Evolutionary conservation across 768 basidiomycete genomes (phyloP).

Genomic region (Mycena vitilis): DNA sequence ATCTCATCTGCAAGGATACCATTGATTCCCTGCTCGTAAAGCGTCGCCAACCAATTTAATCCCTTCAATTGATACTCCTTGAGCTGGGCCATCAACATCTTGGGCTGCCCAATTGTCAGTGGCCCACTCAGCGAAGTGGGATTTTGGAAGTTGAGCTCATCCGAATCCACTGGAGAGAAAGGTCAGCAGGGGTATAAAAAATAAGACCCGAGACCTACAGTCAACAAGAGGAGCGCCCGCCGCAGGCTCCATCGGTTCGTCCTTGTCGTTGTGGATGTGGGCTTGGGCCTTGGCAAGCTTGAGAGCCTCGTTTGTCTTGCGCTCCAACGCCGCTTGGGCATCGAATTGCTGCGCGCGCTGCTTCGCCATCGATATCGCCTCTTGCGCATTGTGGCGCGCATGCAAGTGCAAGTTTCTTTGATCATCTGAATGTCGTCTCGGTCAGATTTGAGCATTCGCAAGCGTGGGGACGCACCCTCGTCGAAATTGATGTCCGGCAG

Average conservation of each 20-base stretch:
- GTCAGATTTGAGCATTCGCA: slow-evolving; percentile 15
- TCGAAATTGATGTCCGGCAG: slow-evolving; percentile 91
- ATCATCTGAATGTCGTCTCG: slow-evolving; percentile 69
- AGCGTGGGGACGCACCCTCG: slow-evolving; percentile 69
- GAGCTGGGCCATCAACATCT: slow-evolving; percentile 95
- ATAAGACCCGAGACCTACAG: slow-evolving; percentile 57
- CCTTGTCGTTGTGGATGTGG: slow-evolving; percentile 59
- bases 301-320: slow-evolving; percentile 83
- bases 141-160: slow-evolving; percentile 99
- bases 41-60: slow-evolving; percentile 95
- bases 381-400: slow-evolving; percentile 90
- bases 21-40: slow-evolving; percentile 99
- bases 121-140: slow-evolving; percentile 90
- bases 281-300: slow-evolving; percentile 71
- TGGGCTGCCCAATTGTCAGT: slow-evolving; percentile 89
- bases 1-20: slow-evolving; percentile 99
- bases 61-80: slow-evolving; percentile 99
- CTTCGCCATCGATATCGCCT: slow-evolving; percentile 83
- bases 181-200: slow-evolving; percentile 15
- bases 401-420: slow-evolving; percentile 86
- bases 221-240: slow-evolving; percentile 69
- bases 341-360: slow-evolving; percentile 90
- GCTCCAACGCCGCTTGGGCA: slow-evolving; percentile 79
- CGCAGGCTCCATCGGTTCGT: slow-evolving; percentile 43
- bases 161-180: slow-evolving; percentile 79